Evolutionary conservation across 2,329 filamentous ascomycete genomes (phyloP), one percentile per base, ranked within the genome.

Genomic region (Aspergillus ustus): DNA sequence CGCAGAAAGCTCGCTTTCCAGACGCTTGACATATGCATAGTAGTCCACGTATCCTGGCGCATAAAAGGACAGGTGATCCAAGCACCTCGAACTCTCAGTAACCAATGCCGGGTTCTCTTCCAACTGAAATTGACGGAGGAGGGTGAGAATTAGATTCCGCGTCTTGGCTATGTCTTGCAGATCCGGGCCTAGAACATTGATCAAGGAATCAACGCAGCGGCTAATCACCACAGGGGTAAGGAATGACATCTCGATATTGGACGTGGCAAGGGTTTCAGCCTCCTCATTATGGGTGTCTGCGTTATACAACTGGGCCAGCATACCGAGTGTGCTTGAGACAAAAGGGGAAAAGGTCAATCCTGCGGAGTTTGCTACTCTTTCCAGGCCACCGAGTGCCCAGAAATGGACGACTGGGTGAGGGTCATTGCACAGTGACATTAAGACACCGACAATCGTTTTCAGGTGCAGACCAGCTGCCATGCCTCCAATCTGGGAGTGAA

Each of bases 391-490:
- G 49, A 99, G 82, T 2, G 96, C 94, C 93, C 93, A 98, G 73
- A 94, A 97, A 76, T 99, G 95, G 8, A 99, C 95, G 0, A 91
- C 89, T 0, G 95, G 93, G 74, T 99, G 95, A 20, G 94, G 92
- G 72, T 99, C 95, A 69, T 93, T 97, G 75, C 93, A 94, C 9
- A 99, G 84, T 7, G 95, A 98, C 91, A 98, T 96, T n/a, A 99
- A 81, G 44, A 99, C 96, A 19, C 94, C 91, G n/a, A 97, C 85
- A 53, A 99, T 97, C 1, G 93, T 97, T 80, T 98, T 98, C 54
- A 99, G 84, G 74, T 99, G 95, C 70, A 95, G 93, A 3, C 93
- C 93, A 58, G 95, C 95, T 57, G 95, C 95, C 93, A 99, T 98
- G 60, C 95, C 94, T 60, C 95, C 96, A 37, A 99, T 91, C 75